Evolutionary conservation across 2,329 filamentous ascomycete species (phyloP).

Genomic region (Aspergillus neoniger): DNA sequence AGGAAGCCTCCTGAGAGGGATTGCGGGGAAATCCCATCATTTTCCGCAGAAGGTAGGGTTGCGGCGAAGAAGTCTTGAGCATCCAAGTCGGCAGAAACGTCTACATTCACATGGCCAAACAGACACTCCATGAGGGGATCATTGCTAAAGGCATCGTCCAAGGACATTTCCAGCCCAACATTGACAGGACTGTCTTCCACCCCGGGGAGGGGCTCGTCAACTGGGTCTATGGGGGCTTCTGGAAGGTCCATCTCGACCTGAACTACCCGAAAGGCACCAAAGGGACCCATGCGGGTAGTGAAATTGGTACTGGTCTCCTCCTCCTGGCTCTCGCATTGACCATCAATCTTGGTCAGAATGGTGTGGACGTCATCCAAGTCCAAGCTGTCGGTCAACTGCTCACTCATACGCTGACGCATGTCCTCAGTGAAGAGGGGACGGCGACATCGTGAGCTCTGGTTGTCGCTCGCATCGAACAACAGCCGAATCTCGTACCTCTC

Average conservation of each 20-base stretch:
- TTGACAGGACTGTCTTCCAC: background rate
- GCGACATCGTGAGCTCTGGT: constrained; percentile 36
- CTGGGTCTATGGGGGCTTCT: background rate
- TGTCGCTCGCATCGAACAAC: constrained; percentile 37
- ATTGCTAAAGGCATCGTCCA: constrained; percentile 2
- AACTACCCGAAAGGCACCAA: constrained; percentile 4
- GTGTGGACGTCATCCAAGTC: constrained; percentile 22
- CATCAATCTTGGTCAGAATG: constrained; percentile 32
- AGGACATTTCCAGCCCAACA: background rate
- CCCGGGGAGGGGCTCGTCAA: background rate
- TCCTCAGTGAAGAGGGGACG: constrained; percentile 48
- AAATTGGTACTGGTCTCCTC: background rate
- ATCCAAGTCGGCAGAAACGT: background rate
- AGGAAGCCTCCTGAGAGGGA: background rate
- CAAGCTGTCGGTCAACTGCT: constrained; percentile 37
- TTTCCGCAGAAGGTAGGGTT: constrained; percentile 5
- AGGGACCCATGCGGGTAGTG: background rate
- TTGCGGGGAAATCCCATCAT: background rate
- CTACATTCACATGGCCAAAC: constrained; percentile 6
- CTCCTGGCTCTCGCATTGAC: constrained; percentile 21
- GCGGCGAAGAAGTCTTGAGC: constrained; percentile 10
- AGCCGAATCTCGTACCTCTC: constrained; percentile 45
- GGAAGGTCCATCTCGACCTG: background rate
- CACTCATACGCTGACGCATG: constrained; percentile 39
- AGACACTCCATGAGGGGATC: constrained; percentile 12